Evolutionary conservation across 2,329 filamentous ascomycete genomes (phyloP).

Genomic region (Ustilaginoidea virens): DNA sequence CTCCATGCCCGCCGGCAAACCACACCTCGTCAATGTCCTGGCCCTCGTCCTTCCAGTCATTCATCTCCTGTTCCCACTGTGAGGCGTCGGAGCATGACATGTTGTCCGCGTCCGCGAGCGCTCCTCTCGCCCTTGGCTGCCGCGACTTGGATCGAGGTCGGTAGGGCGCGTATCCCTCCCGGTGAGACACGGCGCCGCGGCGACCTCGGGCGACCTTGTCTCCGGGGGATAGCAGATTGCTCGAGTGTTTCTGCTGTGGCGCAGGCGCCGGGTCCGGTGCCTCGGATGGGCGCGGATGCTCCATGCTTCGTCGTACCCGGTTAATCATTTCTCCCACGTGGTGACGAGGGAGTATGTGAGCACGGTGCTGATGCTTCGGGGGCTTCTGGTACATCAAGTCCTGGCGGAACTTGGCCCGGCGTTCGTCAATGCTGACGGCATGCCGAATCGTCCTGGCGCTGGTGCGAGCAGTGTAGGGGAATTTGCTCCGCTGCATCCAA

Average conservation of each 20-base stretch:
- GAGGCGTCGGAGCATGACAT: constrained; percentile 17
- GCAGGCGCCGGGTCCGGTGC: neutral
- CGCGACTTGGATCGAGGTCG: constrained; percentile 23
- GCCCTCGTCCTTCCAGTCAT: constrained; percentile 30
- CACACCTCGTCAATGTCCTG: constrained; percentile 71
- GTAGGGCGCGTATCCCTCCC: constrained; percentile 22
- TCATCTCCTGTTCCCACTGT: constrained; percentile 12
- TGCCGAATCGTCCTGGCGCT: constrained; percentile 49
- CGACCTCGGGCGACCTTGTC: constrained; percentile 5
- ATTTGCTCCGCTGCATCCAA: constrained; percentile 67
- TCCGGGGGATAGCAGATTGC: constrained; percentile 6
- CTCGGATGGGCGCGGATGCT: neutral
- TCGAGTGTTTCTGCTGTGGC: neutral
- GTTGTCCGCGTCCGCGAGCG: constrained; percentile 10
- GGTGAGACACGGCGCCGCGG: constrained; percentile 6
- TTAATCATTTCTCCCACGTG: constrained; percentile 8
- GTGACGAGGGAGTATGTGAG: constrained; percentile 11
- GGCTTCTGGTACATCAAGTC: constrained; percentile 45
- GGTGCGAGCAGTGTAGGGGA: constrained; percentile 49
- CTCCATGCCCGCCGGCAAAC: constrained; percentile 67
- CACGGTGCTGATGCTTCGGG: constrained; percentile 6
- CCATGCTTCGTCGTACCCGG: constrained; percentile 8
- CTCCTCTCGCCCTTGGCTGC: constrained; percentile 10
- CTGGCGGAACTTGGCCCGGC: constrained; percentile 56
- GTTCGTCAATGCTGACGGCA: constrained; percentile 55